phyloP scores from a whole-genome alignment of 257 asterid species.

The Thymus quinquecostatus region DNA sequence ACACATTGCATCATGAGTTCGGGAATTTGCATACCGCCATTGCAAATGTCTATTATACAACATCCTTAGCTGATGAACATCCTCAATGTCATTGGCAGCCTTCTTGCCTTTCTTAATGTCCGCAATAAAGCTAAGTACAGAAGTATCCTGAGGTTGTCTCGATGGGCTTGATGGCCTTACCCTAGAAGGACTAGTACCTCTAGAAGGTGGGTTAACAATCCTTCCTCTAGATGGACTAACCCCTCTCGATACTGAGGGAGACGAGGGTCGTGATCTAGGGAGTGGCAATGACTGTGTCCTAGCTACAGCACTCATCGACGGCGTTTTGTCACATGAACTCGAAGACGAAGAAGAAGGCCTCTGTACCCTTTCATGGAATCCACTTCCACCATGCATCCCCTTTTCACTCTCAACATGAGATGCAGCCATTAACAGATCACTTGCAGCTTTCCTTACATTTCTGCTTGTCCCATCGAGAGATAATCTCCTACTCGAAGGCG shows the following conservation, averaged over 20 bases:
- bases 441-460: conserved; percentile 57
- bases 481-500: conserved; percentile 59
- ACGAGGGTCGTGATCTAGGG: conserved; percentile 57
- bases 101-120: conserved; percentile 79
- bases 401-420: conserved; percentile 43
- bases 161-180: conserved; percentile 78
- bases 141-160: conserved; percentile 64
- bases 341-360: conserved; percentile 46
- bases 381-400: conserved; percentile 30
- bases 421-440: conserved; percentile 46
- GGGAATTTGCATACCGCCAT: conserved; percentile 85
- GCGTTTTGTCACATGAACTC: conserved; percentile 43
- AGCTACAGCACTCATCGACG: conserved; percentile 40
- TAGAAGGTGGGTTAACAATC: conserved; percentile 47
- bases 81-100: conserved; percentile 69
- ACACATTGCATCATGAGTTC: conserved; percentile 48
- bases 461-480: conserved; percentile 64
- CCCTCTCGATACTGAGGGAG: conserved; percentile 71
- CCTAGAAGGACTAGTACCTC: conserved; percentile 80
- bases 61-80: conserved; percentile 78
- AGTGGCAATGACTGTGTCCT: conserved; percentile 49
- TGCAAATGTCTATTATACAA: conserved; percentile 84
- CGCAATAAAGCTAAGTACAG: conserved; percentile 78
- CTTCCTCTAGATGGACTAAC: conserved; percentile 61
- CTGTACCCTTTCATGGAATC: conserved; percentile 50